Evolutionary conservation across 805 yeast species (phyloP), one percentile per base, ranked within the genome.

Genomic region (Komagataella pastoris): DNA sequence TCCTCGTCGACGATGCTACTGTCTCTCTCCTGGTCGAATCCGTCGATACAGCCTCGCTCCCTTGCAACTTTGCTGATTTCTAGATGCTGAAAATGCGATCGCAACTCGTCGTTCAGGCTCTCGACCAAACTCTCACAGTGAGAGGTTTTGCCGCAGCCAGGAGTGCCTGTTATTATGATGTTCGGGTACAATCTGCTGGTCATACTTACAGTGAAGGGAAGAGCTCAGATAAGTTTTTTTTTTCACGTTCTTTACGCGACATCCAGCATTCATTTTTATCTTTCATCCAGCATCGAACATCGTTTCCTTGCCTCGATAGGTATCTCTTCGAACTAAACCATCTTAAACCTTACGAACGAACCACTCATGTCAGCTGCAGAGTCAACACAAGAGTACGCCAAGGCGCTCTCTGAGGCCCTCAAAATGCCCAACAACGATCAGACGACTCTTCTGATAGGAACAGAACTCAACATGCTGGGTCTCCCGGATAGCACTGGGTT

Each of bases 1-100:
- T 93, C 98, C 60, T 91, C 99, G 67, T 93, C 97, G 4, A 91
- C 97, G 46, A 91, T 87, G 49, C 83, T 78, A 2, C 95, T 80
- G 59, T 91, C 88, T 62, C 96, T 77, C 55, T 72, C 85, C 57
- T 86, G 85, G 65, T 93, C 99, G 65, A 75, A 88, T 21, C 95
- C 91, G 53, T 85, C 90, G 54, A 86, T 79, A 59, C 90, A 83
- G 49, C 80, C 75, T 53, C 86, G 70, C 48, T 82, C 81, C 57
- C 84, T 85, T 36, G 97, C 97, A 61, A 85, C 75, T 48, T 85
- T 88, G 59, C 91, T 85, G 54, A 93, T 79, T 57, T 83, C 77
- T 56, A 86, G 75, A 56, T 79, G 79, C 43, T 61, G 63, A 55
- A 79, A 69, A n/a, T 21, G n/a, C 17, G 24, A 18, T 46, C 74